Percentiles rank a stretch among this genome's conserved stretches.
Evolutionary conservation across 208 protist genomes (phyloP).

Genomic region (Acanthamoeba culbertsoni): DNA sequence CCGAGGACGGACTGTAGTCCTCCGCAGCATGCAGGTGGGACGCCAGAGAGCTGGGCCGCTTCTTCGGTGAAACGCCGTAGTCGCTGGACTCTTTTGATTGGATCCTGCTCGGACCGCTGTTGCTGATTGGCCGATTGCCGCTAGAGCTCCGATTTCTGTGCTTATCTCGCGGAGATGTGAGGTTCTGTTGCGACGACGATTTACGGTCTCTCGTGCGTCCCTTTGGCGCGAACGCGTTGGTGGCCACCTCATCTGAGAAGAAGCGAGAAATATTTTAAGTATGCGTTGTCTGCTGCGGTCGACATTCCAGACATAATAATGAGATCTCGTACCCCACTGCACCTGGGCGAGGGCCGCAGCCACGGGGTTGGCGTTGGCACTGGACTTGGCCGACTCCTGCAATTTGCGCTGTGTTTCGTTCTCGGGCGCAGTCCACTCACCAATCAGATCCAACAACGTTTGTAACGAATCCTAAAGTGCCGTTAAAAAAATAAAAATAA

Average conservation of each 20-base stretch:
- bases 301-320: too few relatives aligned
- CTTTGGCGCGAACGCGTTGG: slow-evolving; percentile 8
- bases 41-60: not conserved
- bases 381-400: not conserved
- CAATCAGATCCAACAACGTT: slow-evolving; percentile 35
- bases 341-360: not conserved
- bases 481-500: not conserved
- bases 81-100: too few relatives aligned
- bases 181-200: not conserved
- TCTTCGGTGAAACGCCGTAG: not conserved
- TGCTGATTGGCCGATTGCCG: not conserved
- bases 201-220: not conserved
- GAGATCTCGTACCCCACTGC: not conserved
- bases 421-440: not conserved
- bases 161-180: too few relatives aligned
- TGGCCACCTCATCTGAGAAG: not conserved
- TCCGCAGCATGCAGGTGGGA: not conserved
- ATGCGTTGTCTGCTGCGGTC: too few relatives aligned
- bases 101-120: not conserved
- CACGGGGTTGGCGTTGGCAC: not conserved
- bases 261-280: too few relatives aligned
- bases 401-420: not conserved
- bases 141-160: too few relatives aligned
- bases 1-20: not conserved
- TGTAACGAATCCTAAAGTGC: not conserved